These are phyloP conservation scores for Brassica napus DNA, from an alignment of 345 rosid species.

Conservation along the genomic window Da-Ae NC_063438.1:15196001-15196500, in stretches of 20 bases:
- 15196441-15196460: too few species aligned
- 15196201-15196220: not conserved
- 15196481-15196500: too few species aligned
- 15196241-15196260: not conserved
- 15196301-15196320: not conserved
- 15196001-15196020: slow-evolving; percentile 3
- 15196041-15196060: not conserved
- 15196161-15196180: slow-evolving; percentile 87
- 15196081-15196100: slow-evolving; percentile 42
- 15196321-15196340: too few species aligned
- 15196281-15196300: not conserved
- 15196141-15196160: slow-evolving; percentile 60
- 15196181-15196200: slow-evolving; percentile 71
- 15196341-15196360: too few species aligned
- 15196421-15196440: too few species aligned
- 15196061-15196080: not conserved
- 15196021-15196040: not conserved
- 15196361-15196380: too few species aligned
- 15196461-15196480: too few species aligned
- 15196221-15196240: not conserved
- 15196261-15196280: not conserved
- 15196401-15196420: too few species aligned
- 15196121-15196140: slow-evolving; percentile 54
- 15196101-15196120: slow-evolving; percentile 70
- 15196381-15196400: too few species aligned